Base-by-base conservation (phyloP, 768 basidiomycete species). In the Exsudoporus frostii region DNA sequence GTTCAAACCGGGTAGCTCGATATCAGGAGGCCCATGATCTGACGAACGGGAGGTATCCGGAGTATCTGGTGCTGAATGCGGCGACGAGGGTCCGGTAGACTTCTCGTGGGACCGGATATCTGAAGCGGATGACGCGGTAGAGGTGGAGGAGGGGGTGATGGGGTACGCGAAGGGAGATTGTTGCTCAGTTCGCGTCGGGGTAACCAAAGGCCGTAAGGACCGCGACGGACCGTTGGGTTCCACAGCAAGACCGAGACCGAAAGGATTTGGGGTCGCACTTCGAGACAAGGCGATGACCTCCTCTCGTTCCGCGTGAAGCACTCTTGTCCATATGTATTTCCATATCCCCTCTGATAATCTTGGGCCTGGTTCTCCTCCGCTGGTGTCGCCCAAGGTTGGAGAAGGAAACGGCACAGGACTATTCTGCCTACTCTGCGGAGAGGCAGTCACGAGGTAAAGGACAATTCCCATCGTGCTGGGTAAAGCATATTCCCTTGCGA, bases 401-500 rank as follows among this genome's bases (percentile, higher is more conserved):
- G 57, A 55, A 48, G 60, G 51, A 40, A 50, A 57, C 48, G 65
- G 61, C 33, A 56, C 33, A 1, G 65, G 53, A 32, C 53, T 52
- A 38, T 48, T 53, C 29, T 51, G 57, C 15, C 48, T 51, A 39
- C 47, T 57, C 48, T 62, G 69, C 6, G 64, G 43, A 43, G 71
- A 57, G 19, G 74, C 62, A 36, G 74, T 75, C 40, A 90, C 80
- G 42, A 98, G 82, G 69, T 94, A 98, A 2, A 98, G 76, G 39
- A 90, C 76, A 43, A 98, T 72, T 6, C 95, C 95, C 14, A 81
- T 71, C 0, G 90, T 91, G 59, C 87, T 92, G 1, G 95, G 95
- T 17, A 98, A 75, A 3, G 90, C 90, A 64, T 94, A 98, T 71
- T 98, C 95, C 70, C 86, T 86, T 14, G 95, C 93, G 47, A 98